phyloP scores from a whole-genome alignment of 2,329 filamentous ascomycete genomes.

The Alternaria solani region DNA sequence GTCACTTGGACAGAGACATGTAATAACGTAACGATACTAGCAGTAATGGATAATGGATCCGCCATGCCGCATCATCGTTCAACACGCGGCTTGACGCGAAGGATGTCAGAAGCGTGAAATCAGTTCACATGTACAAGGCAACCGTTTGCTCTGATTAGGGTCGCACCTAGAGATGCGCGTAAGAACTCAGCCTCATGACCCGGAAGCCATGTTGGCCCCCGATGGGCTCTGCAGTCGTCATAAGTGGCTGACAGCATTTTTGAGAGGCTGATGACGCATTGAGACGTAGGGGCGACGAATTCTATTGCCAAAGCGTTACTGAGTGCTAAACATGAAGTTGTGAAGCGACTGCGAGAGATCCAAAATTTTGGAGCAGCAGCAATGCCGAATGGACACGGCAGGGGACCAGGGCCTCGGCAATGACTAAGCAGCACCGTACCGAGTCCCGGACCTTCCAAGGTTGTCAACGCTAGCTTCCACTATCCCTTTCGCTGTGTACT shows the following conservation, averaged over 20 bases:
- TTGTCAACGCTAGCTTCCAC: background rate
- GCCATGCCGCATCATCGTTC: conserved; percentile 14
- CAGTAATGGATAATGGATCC: conserved; percentile 32
- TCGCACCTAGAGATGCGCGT: background rate
- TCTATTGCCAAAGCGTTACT: background rate
- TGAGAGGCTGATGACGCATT: background rate
- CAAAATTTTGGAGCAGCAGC: background rate
- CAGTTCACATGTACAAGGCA: background rate
- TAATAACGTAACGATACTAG: conserved; percentile 27
- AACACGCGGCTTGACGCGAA: background rate
- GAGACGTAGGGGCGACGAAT: background rate
- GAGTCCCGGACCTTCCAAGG: background rate
- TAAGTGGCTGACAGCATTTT: background rate
- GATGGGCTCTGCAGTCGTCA: background rate
- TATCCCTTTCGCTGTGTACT: background rate
- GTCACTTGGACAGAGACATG: conserved; percentile 27
- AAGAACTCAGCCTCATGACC: conserved; percentile 7
- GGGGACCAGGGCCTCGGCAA: background rate
- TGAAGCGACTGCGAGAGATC: background rate
- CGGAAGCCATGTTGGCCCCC: conserved; percentile 4
- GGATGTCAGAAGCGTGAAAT: background rate
- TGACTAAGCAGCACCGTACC: background rate
- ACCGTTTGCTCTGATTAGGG: conserved; percentile 7
- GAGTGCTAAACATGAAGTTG: background rate
- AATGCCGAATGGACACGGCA: background rate